Evolutionary conservation across 371 early-diverging fungal species (phyloP), one percentile per base, ranked within the genome.

Genomic region (Apophysomyces variabilis): DNA sequence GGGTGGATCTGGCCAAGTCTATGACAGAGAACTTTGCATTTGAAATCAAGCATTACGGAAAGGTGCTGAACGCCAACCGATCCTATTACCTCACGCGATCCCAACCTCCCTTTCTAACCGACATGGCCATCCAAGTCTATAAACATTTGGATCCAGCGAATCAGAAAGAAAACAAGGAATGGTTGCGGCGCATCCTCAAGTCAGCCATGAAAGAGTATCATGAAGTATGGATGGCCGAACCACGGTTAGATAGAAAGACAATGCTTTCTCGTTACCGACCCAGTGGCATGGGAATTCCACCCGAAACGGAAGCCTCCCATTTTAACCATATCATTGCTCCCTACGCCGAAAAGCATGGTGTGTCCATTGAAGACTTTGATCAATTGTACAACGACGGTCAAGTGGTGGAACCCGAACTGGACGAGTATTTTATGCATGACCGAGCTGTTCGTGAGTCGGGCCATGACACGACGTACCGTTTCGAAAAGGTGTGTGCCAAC

Each of bases 11-110:
- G 65, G 95, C 92, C 4, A 86, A 90, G 62, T 90, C 92, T 69
- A 99, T 99, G 98, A 93, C 96, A 1, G 97, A 97, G 70, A 96
- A 99, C 74, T 97, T 99, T 80, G 87, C 85, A 13, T 97, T 96
- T 77, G 90, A 96, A 77, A 97, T 98, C 73, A 90, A 91, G 62
- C 95, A 97, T 76, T 99, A 99, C 69, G 97, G 97, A 64, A 98
- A 98, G 76, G 96, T 99, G 63, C 84, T 98, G 50, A 99, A 99
- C 74, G 99, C 98, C 69, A 98, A 98, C 77, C 93, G 99, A 14
- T 91, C 92, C 38, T 99, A 99, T 81, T 99, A 98, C 70, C 82
- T 99, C 57, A 92, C 93, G 7, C 90, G 99, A 18, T 96, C 97
- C 5, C 99, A 99, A 76, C 99, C 99, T 5, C 99, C 99, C 4